Evolutionary conservation across 805 yeast genomes (phyloP), one percentile per base, ranked within the genome.

Genomic region (Metschnikowia continentalis): DNA sequence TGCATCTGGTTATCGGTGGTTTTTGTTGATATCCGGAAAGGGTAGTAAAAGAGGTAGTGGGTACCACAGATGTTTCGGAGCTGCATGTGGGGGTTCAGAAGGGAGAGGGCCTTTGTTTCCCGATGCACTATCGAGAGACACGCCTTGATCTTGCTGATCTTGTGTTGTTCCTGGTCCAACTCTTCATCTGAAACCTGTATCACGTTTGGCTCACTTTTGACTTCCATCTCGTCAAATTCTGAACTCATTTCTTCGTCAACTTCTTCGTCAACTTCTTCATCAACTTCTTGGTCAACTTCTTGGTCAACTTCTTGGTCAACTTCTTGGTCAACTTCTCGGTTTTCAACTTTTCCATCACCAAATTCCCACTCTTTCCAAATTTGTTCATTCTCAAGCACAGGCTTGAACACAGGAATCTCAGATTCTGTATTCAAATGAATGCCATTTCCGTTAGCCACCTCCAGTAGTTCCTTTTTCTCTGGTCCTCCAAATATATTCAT

Each of bases 1-100:
- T 74, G 70, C 11, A 35, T 35, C 33, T 44, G 32, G 2, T 23
- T 35, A 5, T 44, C 47, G 15, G 23, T 8, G 10, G 36, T 20
- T 32, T 13, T 23, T 1, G 32, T 26, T 5, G 47, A 35, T 5
- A 10, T 17, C 14, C 54, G 51, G 46, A 70, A 88, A 0, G 98
- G 98, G 55, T 83, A 86, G 68, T 84, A 89, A 62, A 87, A 89
- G 40, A 88, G 65, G 61, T 86, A 87, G 0, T 97, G 96, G 0
- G 97, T 86, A 61, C 90, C 85, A 58, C 97, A 90, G 7, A 89
- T 79, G 52, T 84, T 81, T 41, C 99, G 75, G 47, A 91, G 73
- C 66, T 91, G 97, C 89, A 91, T 89, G 70, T 87, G 75, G 59
- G 82, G 60, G 59, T 88, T 89, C 55, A 80, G 84, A 48, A 88